Evolutionary conservation across 257 asterid species (phyloP), one percentile per base, ranked within the genome.

Genomic region (Dorcoceras hygrometricum): DNA sequence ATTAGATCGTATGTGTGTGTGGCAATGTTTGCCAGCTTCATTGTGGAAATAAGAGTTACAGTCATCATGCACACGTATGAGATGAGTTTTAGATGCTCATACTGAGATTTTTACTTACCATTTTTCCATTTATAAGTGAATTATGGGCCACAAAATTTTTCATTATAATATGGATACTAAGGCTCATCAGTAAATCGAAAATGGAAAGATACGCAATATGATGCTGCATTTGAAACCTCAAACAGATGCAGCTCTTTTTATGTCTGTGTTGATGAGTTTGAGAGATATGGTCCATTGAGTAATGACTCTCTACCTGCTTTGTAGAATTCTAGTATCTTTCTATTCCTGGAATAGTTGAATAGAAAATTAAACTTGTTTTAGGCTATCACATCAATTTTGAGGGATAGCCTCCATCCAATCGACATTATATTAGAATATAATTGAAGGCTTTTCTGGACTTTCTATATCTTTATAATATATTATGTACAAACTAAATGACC

Each of bases 401-500:
- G 51, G 70, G 32, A 54, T 31, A 57, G 71, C 10, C 58, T 43
- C 28, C 57, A 54, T 39, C 65, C 50, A 19, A 20, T 69, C 68
- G 54, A 28, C 50, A 59, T 63, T 51, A 56, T 66, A 62, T 28
- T 61, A 51, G 29, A 34, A 22, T 66, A 67, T 51, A 36, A 12
- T 14, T 8, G 19, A 28, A 55, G 57, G 27, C 23, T 31, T 20
- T 62, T 32, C 34, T 48, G 14, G 68, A 20, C 24, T 39, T 55
- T 53, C 55, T 9, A 65, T 58, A 7, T 48, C 67, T 73, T 65
- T 67, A 25, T 24, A 67, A 56, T 46, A 63, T 64, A 28, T 61
- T 65, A 43, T 43, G 6, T 72, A 55, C 56, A 36, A 56, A 64
- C 62, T 57, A 65, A 69, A 73, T 67, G 68, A 79, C 60, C 63